Base-by-base conservation (phyloP, 768 basidiomycete species). In the Omphalotus guepiniiformis region DNA sequence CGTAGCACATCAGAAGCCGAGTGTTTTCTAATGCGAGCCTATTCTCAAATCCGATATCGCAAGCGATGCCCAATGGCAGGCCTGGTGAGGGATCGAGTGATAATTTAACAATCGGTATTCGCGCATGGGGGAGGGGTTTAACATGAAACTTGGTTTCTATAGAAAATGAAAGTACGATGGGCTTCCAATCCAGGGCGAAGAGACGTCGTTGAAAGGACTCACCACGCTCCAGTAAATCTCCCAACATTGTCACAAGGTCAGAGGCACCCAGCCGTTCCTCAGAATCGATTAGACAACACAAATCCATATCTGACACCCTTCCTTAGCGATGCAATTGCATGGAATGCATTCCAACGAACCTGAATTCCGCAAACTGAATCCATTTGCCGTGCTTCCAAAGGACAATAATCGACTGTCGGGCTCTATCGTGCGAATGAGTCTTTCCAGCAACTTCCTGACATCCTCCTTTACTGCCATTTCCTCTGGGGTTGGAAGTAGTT, bases 11-110 rank as follows among this genome's bases (percentile, higher is more conserved):
- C 48, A 99, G 75, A 50, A 99, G 69, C 47, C 95, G 79, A 27
- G 95, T 99, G 65, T 99, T 99, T 71, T 99, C 95, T 48, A 99
- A 74, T 22, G 95, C 95, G 46, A 99, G 75, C 59, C 94, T 80
- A 68, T 98, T 98, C 73, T 96, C 95, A 58, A 98, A 98, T 15
- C 95, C 95, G 54, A 99, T 99, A 64, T 99, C 95, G 63, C 95
- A 97, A 6, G 94, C 89, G 57, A 99, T 95, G 47, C 93, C 94
- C 42, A 81, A 76, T 7, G 86, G 85, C 12, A 92, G 71, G 4
- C 84, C 82, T 9, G 83, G 83, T 2, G 89, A 88, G 15, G 91
- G 89, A 62, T 91, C 85, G 21, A 98, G 79, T 19, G 89, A 92
- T 45, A 99, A 76, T 72, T 99, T 99, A 61, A 99, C 92, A 62